Conservation (phyloP, 371 early-diverging fungal species). For the Mortierella sp. region DNA sequence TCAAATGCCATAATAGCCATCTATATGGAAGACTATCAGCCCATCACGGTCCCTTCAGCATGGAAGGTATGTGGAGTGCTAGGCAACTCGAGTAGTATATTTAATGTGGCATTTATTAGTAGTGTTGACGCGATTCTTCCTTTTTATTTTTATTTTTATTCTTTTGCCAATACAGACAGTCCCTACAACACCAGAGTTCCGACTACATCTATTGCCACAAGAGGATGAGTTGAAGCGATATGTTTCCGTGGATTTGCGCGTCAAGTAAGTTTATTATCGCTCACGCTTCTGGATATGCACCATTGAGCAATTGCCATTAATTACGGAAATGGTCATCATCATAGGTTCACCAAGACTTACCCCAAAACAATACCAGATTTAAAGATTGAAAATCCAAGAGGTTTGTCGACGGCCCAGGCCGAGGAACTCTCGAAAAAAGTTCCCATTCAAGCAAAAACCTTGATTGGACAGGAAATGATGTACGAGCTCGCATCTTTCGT, state of each 20-base stretch:
- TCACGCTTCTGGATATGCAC: background rate
- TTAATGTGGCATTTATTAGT: background rate
- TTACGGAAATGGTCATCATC: background rate
- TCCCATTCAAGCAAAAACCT: conserved; percentile 60
- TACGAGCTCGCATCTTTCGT: conserved; percentile 76
- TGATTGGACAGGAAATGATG: conserved; percentile 80
- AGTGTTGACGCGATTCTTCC: background rate
- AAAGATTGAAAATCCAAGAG: conserved; percentile 66
- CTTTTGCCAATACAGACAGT: conserved; percentile 59
- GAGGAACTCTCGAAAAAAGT: conserved; percentile 62
- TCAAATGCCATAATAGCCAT: conserved; percentile 54
- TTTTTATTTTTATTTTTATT: too few relatives aligned
- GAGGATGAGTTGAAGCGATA: conserved; percentile 69
- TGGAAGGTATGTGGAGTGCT: conserved; percentile 72
- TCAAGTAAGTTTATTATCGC: conserved; percentile 59
- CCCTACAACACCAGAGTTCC: conserved; percentile 74
- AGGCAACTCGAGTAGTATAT: background rate
- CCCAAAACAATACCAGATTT: conserved; percentile 78
- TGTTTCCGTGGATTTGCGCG: conserved; percentile 69
- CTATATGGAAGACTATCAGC: conserved; percentile 80
- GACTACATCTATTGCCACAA: conserved; percentile 67
- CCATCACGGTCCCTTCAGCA: conserved; percentile 71
- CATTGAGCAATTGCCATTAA: background rate
- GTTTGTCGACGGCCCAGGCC: conserved; percentile 65
- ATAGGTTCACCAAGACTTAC: conserved; percentile 76